A percentile compares a stretch with the other conserved stretches of the same genome.
Conservation (phyloP, 2,329 filamentous ascomycete genomes). For the Cytospora paraplurivora region DNA sequence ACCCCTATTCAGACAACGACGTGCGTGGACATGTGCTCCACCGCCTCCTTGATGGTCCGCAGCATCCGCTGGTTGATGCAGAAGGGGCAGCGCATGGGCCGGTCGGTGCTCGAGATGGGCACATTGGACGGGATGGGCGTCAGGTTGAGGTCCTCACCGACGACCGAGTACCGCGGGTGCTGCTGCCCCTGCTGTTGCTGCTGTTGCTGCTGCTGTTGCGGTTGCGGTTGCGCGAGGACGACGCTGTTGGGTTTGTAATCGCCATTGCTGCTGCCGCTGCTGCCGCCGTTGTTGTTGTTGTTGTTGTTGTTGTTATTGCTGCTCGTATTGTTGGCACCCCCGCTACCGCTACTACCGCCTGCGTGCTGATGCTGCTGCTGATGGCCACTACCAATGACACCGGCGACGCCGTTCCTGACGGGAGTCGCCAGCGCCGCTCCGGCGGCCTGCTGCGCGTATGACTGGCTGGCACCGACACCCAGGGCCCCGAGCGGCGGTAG, state of each 20-base stretch:
- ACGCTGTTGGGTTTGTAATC: too few species aligned
- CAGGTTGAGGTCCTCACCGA: constrained; percentile 51
- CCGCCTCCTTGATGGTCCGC: constrained; percentile 61
- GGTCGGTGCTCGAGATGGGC: constrained; percentile 49
- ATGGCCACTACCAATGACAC: too few species aligned
- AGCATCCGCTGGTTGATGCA: constrained; percentile 65
- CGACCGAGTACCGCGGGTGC: constrained; percentile 24
- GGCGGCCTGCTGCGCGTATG: constrained; percentile 28
- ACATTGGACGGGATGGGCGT: constrained; percentile 57
- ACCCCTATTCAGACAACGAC: constrained; percentile 60
- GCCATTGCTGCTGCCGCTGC: constrained; percentile 30
- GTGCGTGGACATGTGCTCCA: constrained; percentile 64
- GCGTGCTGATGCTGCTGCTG: background rate
- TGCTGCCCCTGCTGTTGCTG: constrained; percentile 1
- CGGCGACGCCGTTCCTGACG: constrained; percentile 25
- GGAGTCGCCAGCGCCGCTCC: constrained; percentile 33
- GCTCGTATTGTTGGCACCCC: constrained; percentile 29
- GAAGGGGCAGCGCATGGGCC: constrained; percentile 60
- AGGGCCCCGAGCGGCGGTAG: constrained; percentile 32
- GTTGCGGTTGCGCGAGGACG: too few species aligned
- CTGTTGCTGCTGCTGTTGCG: constrained; percentile 1
- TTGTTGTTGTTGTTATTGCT: constrained; percentile 33
- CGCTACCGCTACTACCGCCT: constrained; percentile 11
- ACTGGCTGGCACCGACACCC: constrained; percentile 24
- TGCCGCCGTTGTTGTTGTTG: constrained; percentile 26